Percentiles rank a stretch among this genome's conserved stretches.
Evolutionary conservation across 345 rosid species (phyloP).

Genomic region (Trapa bicornis): DNA sequence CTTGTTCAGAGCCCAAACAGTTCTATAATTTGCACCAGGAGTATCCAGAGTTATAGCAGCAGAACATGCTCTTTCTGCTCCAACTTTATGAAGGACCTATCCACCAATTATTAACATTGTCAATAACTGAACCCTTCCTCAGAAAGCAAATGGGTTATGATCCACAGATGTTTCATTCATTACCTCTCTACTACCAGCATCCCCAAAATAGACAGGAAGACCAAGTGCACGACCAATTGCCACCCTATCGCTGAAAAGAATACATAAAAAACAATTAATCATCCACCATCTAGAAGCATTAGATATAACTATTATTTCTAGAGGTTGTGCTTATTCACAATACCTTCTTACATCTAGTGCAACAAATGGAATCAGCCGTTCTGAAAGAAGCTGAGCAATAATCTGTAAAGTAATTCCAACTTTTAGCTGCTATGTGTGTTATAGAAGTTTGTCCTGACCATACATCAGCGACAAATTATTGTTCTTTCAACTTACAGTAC

Average conservation of each 20-base stretch:
- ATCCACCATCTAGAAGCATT: not conserved
- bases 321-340: not conserved
- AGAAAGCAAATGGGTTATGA: not conserved
- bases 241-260: constrained; percentile 78
- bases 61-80: constrained; percentile 95
- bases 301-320: not conserved
- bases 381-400: constrained; percentile 98
- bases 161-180: not conserved
- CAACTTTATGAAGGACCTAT: constrained; percentile 92
- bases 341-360: constrained; percentile 97
- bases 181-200: constrained; percentile 99
- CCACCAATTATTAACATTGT: constrained; percentile 8
- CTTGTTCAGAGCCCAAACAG: constrained; percentile 99
- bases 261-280: not conserved
- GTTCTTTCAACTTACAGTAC: constrained; percentile 21
- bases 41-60: constrained; percentile 90
- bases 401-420: constrained; percentile 38
- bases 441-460: not conserved
- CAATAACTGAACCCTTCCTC: not conserved
- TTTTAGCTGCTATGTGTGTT: not conserved
- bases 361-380: constrained; percentile 89
- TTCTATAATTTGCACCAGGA: constrained; percentile 97
- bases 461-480: not conserved
- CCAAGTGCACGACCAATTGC: constrained; percentile 86
- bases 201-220: constrained; percentile 96